Evolutionary conservation across 73 alveolate genomes (phyloP), one percentile per base, ranked within the genome.

Genomic region (Paramecium pentaurelia): DNA sequence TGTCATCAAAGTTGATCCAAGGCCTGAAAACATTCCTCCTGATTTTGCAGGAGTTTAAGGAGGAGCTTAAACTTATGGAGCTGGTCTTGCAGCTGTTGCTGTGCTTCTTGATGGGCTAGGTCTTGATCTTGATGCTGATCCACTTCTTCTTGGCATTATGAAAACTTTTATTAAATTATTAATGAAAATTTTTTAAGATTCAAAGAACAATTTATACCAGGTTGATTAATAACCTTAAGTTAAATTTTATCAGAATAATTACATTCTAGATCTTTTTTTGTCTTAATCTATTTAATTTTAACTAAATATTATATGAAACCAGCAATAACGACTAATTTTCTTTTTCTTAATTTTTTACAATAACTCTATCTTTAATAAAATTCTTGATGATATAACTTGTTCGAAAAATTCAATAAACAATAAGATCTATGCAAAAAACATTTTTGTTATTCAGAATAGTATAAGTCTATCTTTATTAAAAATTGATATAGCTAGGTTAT

Each of bases 1-100:
- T 95, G 54, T 90, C 92, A 93, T 86, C 9, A 95, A 59, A 77
- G 96, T 95, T 47, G 94, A 86, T 14, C 96, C 97, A 42, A 95
- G 88, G 16, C 96, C 95, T 12, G 96, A 73, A 58, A 93, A 91
- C 94, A 93, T 71, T 51, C 96, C 96, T 60, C 86, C 93, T 32
- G 86, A 58, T 25, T 60, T 59, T 58, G 30, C 71, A 32, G 38
- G 92, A 22, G 60, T 49, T 49, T 86, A 20, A 44, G 93, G 40
- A 18, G 93, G 86, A 58, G 93, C 86, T 86, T 86, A 32, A 68
- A 22, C 22, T 27, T 68, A 68, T 25, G 85, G 85, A 22, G 54
- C 85, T 68, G 95, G 86, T 86, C 94, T 92, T 88, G 87, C 45
- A 28, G 92, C 54, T 36, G 94, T 92, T n/a, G 95, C 86, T 44